Evolutionary conservation across 371 early-diverging fungal species (phyloP).

Genomic region (Rhizopus sp.): DNA sequence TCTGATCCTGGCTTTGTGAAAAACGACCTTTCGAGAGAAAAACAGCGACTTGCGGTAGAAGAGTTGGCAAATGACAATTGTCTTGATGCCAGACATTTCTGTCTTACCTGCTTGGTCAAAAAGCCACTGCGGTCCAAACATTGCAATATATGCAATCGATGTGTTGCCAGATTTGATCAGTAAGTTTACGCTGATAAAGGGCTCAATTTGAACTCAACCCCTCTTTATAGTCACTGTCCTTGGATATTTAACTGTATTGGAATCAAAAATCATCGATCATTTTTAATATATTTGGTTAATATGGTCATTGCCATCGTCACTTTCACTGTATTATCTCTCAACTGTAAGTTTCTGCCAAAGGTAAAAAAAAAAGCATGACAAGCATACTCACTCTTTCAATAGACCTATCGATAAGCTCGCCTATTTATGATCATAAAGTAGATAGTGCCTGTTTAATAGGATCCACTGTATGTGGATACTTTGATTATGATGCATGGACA

Average conservation of each 20-base stretch:
- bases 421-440: constrained; percentile 27
- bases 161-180: constrained; percentile 99
- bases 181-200: constrained; percentile 39
- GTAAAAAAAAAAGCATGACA: neutral
- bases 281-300: constrained; percentile 74
- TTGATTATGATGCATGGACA: constrained; percentile 76
- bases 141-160: constrained; percentile 94
- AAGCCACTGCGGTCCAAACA: constrained; percentile 98
- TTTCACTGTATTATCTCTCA: constrained; percentile 61
- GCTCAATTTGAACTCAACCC: neutral
- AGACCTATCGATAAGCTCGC: constrained; percentile 33
- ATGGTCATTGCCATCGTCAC: constrained; percentile 62
- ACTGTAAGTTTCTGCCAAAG: constrained; percentile 57
- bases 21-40: constrained; percentile 42
- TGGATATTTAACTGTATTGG: constrained; percentile 96
- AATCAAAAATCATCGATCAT: constrained; percentile 80
- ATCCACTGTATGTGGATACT: constrained; percentile 64
- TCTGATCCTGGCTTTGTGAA: constrained; percentile 86
- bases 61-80: constrained; percentile 68
- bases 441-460: constrained; percentile 63
- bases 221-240: constrained; percentile 84
- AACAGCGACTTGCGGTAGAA: constrained; percentile 55
- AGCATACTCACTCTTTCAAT: neutral
- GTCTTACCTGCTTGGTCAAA: constrained; percentile 76
- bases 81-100: constrained; percentile 81